These are phyloP conservation scores for Wickerhamiella allomyrinae DNA, from an alignment of 805 yeast genomes.

Conservation along the genomic window DNA sequence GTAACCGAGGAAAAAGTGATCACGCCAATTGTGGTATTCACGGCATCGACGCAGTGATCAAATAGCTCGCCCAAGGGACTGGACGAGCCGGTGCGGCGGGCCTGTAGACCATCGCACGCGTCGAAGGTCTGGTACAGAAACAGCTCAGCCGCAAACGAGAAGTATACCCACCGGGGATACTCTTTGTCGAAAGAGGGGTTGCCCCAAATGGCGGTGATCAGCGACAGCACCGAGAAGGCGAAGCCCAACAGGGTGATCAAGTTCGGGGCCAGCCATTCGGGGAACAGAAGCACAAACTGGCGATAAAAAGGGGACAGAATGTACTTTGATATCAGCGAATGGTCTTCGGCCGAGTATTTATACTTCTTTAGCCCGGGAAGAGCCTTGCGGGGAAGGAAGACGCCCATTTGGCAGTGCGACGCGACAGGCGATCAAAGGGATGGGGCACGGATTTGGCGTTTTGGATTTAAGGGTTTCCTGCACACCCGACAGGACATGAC, in stretches of 20 bases:
- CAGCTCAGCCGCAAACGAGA: conserved; percentile 63
- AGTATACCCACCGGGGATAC: conserved; percentile 68
- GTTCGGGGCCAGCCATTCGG: conserved; percentile 77
- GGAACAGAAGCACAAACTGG: conserved; percentile 58
- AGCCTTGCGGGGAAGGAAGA: conserved; percentile 16
- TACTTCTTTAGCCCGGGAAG: conserved; percentile 19
- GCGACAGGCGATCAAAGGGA: no score
- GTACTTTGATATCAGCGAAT: conserved; percentile 60
- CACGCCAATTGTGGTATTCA: conserved; percentile 68
- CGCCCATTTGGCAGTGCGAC: no score
- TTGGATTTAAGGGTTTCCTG: no score
- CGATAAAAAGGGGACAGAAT: conserved; percentile 75
- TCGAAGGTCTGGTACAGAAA: conserved; percentile 91
- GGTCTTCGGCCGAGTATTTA: conserved; percentile 48
- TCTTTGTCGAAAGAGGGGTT: conserved; percentile 50
- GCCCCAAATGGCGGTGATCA: conserved; percentile 48
- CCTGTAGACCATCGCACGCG: conserved; percentile 93
- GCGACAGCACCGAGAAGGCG: conserved; percentile 49
- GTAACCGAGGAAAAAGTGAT: conserved; percentile 63
- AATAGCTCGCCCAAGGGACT: conserved; percentile 91
- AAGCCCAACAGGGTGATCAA: conserved; percentile 69
- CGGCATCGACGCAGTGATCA: conserved; percentile 70
- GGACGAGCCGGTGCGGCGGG: conserved; percentile 86
- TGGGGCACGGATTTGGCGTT: no score
- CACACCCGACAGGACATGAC: no score